These are phyloP conservation scores for Alternaria viburni DNA, from an alignment of 2,329 filamentous ascomycete genomes.

Conservation along the genomic window DNA sequence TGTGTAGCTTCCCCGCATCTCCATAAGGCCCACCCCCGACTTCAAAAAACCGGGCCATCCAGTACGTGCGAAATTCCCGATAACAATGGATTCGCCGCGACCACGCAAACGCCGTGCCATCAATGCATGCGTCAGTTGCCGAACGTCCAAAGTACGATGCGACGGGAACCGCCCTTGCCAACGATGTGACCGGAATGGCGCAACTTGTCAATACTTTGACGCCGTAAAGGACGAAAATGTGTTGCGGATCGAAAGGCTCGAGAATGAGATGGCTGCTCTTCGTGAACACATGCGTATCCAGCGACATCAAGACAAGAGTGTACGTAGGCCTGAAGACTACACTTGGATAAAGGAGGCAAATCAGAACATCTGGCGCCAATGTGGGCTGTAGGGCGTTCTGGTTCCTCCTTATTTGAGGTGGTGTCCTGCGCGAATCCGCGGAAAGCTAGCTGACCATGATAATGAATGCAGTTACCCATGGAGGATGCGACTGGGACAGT, in stretches of 20 bases:
- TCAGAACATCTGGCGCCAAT: not conserved
- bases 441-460: not conserved
- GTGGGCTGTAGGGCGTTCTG: not conserved
- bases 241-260: constrained; percentile 35
- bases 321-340: not conserved
- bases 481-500: not conserved
- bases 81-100: constrained; percentile 19
- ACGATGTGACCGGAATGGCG: constrained; percentile 35
- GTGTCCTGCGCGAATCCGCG: not conserved
- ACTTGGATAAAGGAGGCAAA: not conserved
- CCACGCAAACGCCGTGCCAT: constrained; percentile 44
- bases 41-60: constrained; percentile 11
- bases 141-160: constrained; percentile 43
- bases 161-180: constrained; percentile 40
- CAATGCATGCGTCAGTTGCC: constrained; percentile 40
- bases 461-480: not conserved
- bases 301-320: not conserved
- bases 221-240: constrained; percentile 31
- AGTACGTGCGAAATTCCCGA: constrained; percentile 21
- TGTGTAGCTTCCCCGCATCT: constrained; percentile 8
- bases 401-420: not conserved
- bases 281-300: constrained; percentile 18
- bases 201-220: constrained; percentile 35
- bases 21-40: constrained; percentile 3
- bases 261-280: constrained; percentile 27